phyloP scores from a whole-genome alignment of 164 flowering plant genomes.

The Paratinospora sagittata region DNA sequence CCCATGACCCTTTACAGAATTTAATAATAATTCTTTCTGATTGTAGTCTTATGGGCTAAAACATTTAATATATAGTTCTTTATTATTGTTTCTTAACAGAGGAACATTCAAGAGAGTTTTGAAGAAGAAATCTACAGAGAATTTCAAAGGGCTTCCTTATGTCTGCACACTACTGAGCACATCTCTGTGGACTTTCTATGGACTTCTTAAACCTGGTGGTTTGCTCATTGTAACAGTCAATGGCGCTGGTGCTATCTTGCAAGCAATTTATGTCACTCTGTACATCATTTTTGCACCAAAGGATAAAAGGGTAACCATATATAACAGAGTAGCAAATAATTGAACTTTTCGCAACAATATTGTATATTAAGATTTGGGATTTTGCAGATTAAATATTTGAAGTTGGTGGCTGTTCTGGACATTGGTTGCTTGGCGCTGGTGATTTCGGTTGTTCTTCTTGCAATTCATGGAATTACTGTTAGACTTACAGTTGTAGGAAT shows the following conservation, averaged over 20 bases:
- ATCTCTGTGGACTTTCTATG: conserved; percentile 70
- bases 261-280: conserved; percentile 52
- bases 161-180: conserved; percentile 57
- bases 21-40: too few species aligned
- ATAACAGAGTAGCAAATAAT: not conserved
- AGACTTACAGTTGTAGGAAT: conserved; percentile 45
- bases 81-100: conserved; percentile 16
- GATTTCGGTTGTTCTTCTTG: conserved; percentile 39
- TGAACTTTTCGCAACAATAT: not conserved
- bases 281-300: conserved; percentile 58
- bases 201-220: conserved; percentile 65
- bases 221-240: conserved; percentile 56
- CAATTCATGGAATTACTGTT: conserved; percentile 28
- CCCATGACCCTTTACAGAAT: too few species aligned
- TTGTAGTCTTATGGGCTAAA: too few species aligned
- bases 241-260: conserved; percentile 52
- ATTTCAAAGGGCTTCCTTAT: conserved; percentile 58
- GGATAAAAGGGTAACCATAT: conserved; percentile 37
- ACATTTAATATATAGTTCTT: not conserved
- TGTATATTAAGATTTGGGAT: not conserved
- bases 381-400: conserved; percentile 41
- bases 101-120: conserved; percentile 47
- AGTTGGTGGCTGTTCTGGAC: conserved; percentile 35
- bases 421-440: conserved; percentile 45
- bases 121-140: conserved; percentile 67